A percentile compares a stretch with the other conserved stretches of the same genome.
Evolutionary conservation across 2,329 filamentous ascomycete genomes (phyloP).

Genomic region (Colletotrichum salicis): DNA sequence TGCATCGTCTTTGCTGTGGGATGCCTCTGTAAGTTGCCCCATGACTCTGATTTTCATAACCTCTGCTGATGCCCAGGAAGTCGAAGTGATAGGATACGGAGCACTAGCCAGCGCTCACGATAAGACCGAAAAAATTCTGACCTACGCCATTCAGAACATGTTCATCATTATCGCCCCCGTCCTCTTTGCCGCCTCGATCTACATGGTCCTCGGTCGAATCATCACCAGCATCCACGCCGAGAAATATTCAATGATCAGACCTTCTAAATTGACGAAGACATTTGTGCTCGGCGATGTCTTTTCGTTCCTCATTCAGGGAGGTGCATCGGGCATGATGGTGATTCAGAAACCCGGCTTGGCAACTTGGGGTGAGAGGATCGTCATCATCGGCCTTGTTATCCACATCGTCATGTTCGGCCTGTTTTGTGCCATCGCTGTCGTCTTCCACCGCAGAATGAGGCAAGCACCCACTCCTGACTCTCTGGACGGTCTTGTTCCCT

Average conservation of each 20-base stretch:
- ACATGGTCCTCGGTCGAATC: conserved; percentile 60
- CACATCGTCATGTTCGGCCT: conserved; percentile 65
- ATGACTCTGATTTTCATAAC: neutral
- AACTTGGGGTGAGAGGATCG: conserved; percentile 39
- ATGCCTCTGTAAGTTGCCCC: conserved; percentile 48
- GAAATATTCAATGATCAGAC: conserved; percentile 45
- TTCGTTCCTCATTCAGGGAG: conserved; percentile 46
- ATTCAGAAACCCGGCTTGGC: conserved; percentile 44
- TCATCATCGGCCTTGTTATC: conserved; percentile 66
- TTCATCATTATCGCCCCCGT: conserved; percentile 48
- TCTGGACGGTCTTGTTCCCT: neutral
- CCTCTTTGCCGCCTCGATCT: conserved; percentile 60
- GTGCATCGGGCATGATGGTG: conserved; percentile 43
- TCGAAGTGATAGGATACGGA: conserved; percentile 50
- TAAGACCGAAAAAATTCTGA: conserved; percentile 39
- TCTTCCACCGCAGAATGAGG: conserved; percentile 52
- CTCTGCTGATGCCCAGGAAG: conserved; percentile 41
- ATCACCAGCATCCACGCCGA: conserved; percentile 51
- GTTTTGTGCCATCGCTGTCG: conserved; percentile 57
- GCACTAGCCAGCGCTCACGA: conserved; percentile 39
- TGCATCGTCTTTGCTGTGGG: conserved; percentile 54
- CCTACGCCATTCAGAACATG: conserved; percentile 46
- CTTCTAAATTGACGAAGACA: conserved; percentile 59
- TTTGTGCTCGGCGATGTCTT: conserved; percentile 64
- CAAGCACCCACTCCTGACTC: neutral